A percentile compares a stretch with the other conserved stretches of the same genome.
phyloP scores from a whole-genome alignment of 2,329 filamentous ascomycete genomes.

The Scedosporium boydii region DNA sequence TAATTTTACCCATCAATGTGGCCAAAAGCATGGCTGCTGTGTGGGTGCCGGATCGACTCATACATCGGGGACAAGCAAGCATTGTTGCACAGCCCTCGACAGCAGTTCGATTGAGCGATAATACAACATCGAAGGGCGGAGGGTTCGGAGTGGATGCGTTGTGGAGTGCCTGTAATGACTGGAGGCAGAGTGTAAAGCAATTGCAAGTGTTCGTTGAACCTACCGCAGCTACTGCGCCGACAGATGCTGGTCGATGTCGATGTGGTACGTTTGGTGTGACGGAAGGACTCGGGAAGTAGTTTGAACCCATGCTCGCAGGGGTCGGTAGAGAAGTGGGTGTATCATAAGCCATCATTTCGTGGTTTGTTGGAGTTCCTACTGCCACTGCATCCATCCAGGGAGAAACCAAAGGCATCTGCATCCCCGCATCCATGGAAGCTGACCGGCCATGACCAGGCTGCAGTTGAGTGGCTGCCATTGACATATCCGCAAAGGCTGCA shows the following conservation, averaged over 20 bases:
- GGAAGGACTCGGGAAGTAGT: constrained; percentile 30
- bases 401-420: constrained; percentile 2
- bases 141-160: constrained; percentile 28
- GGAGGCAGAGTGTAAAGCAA: constrained; percentile 36
- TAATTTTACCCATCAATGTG: constrained; percentile 37
- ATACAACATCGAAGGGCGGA: constrained; percentile 33
- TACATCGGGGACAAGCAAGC: constrained; percentile 34
- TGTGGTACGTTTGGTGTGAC: constrained; percentile 24
- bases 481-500: constrained; percentile 21
- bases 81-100: constrained; percentile 38
- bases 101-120: constrained; percentile 36
- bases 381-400: constrained; percentile 20
- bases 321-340: constrained; percentile 22
- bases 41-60: constrained; percentile 31
- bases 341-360: constrained; percentile 21
- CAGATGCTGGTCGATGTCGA: not conserved
- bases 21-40: constrained; percentile 40
- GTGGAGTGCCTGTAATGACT: constrained; percentile 37
- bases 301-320: constrained; percentile 23
- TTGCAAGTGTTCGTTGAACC: constrained; percentile 25
- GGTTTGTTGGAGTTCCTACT: constrained; percentile 18
- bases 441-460: constrained; percentile 21
- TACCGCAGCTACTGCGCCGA: constrained; percentile 6
- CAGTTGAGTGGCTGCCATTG: constrained; percentile 17
- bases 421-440: constrained; percentile 16